A percentile compares a stretch with the other conserved stretches of the same genome.
Evolutionary conservation across 1,284 basidiomycete genomes (phyloP).

Genomic region (Marasmius oreades): DNA sequence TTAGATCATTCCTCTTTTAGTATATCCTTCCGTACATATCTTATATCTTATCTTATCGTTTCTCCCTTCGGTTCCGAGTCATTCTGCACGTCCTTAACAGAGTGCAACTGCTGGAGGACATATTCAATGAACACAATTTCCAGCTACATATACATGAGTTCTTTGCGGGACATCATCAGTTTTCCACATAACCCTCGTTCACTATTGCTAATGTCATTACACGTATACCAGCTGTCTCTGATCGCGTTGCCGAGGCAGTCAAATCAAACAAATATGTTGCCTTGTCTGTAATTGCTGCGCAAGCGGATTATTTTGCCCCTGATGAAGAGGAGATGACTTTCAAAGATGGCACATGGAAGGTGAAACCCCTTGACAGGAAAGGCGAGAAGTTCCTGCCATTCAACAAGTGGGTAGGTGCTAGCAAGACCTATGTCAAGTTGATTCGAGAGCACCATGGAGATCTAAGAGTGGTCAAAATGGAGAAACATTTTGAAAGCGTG

Average conservation of each 20-base stretch:
- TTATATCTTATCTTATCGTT: too few relatives aligned
- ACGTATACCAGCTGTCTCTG: background rate
- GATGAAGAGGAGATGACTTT: background rate
- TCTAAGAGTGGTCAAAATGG: background rate
- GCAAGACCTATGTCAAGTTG: background rate
- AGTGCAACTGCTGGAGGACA: too few relatives aligned
- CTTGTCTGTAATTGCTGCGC: background rate
- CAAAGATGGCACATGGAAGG: background rate
- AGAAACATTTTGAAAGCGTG: background rate
- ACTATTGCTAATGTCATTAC: background rate
- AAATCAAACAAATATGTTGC: background rate
- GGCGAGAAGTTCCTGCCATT: background rate
- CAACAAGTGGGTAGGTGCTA: background rate
- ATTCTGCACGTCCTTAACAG: too few relatives aligned
- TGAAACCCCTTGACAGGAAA: background rate
- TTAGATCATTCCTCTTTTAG: too few relatives aligned
- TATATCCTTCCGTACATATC: too few relatives aligned
- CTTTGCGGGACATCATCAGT: background rate
- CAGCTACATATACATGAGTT: background rate
- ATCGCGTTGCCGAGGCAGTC: background rate
- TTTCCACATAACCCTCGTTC: background rate
- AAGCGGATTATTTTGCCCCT: background rate
- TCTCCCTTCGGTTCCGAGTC: too few relatives aligned
- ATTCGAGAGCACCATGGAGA: background rate
- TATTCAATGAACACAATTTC: too few relatives aligned